A percentile compares a stretch with the other conserved stretches of the same genome.
phyloP scores from a whole-genome alignment of 202 grass and related monocot genomes.

The Dendrocalamus latiflorus region DNA sequence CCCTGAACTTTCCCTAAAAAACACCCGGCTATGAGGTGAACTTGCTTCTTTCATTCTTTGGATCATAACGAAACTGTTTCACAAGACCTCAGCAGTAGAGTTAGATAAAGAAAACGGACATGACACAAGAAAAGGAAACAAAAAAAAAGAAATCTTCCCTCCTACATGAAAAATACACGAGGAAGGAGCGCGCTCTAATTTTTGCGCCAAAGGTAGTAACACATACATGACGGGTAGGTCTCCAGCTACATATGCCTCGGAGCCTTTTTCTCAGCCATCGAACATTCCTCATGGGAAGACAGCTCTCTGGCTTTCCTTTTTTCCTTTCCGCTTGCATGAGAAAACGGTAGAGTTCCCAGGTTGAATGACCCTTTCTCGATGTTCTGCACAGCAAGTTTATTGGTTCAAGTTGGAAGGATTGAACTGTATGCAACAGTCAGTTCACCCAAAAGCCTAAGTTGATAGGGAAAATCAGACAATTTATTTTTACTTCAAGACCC shows the following conservation, averaged over 20 bases:
- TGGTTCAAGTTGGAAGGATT: neutral
- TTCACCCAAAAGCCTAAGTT: too few relatives aligned
- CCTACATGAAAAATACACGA: slow-evolving; percentile 20
- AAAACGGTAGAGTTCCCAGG: slow-evolving; percentile 14
- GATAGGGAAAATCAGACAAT: too few relatives aligned
- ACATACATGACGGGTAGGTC: neutral
- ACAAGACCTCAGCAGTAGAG: neutral
- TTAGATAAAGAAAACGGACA: neutral
- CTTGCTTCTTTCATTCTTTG: slow-evolving; percentile 16
- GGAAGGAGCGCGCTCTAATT: neutral
- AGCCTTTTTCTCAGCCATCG: slow-evolving; percentile 60
- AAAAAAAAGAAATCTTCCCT: slow-evolving; percentile 10
- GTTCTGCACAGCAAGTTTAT: neutral
- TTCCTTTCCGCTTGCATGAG: slow-evolving; percentile 6
- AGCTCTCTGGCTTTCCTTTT: neutral
- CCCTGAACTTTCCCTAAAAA: neutral
- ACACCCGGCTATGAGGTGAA: slow-evolving; percentile 3
- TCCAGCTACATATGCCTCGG: slow-evolving; percentile 11
- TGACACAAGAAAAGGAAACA: neutral
- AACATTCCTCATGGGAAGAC: slow-evolving; percentile 55
- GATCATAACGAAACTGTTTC: neutral
- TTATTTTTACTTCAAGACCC: too few relatives aligned
- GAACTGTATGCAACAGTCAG: too few relatives aligned
- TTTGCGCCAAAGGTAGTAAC: neutral
- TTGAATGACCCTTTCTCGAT: neutral